Percentiles rank a stretch among this genome's conserved stretches.
Conservation (phyloP, 331 rosid species). For the Cucumis variabilis region DNA sequence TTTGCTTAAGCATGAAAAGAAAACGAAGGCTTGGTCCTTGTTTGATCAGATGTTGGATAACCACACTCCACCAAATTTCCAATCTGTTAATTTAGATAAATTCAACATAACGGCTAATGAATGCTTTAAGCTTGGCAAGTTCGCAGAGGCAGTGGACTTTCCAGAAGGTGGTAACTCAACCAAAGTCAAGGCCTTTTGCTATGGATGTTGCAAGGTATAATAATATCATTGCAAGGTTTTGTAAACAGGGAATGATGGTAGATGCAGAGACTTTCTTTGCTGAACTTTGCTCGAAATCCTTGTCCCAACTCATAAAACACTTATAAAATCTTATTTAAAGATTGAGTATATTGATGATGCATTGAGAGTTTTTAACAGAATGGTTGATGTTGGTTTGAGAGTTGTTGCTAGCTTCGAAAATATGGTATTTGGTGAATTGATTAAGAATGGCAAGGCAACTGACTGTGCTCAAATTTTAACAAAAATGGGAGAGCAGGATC, state of each 20-base stretch:
- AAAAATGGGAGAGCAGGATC: slow-evolving; percentile 93
- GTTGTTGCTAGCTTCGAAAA: slow-evolving; percentile 85
- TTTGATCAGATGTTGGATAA: slow-evolving; percentile 86
- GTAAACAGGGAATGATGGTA: slow-evolving; percentile 72
- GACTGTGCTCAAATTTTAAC: slow-evolving; percentile 81
- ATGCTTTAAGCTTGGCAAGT: slow-evolving; percentile 71
- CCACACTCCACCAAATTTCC: slow-evolving; percentile 88
- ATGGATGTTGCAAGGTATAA: slow-evolving; percentile 97
- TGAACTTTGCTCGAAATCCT: slow-evolving; percentile 77
- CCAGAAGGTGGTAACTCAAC: slow-evolving; percentile 77
- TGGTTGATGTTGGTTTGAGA: slow-evolving; percentile 91
- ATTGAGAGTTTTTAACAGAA: slow-evolving; percentile 65
- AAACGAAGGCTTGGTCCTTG: slow-evolving; percentile 62
- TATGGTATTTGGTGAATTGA: slow-evolving; percentile 74
- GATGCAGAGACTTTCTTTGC: slow-evolving; percentile 76
- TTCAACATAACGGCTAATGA: slow-evolving; percentile 89
- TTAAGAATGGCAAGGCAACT: slow-evolving; percentile 63
- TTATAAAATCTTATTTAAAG: slow-evolving; percentile 82
- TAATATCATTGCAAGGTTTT: slow-evolving; percentile 76
- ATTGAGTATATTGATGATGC: slow-evolving; percentile 72
- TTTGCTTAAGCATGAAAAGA: slow-evolving; percentile 68
- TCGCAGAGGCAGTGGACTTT: slow-evolving; percentile 72
- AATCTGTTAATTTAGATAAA: slow-evolving; percentile 89
- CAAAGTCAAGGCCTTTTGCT: slow-evolving; percentile 78
- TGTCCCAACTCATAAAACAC: slow-evolving; percentile 71